These are phyloP conservation scores for Populus davidiana DNA, from an alignment of 345 rosid genomes.

Conservation along the genomic window DNA sequence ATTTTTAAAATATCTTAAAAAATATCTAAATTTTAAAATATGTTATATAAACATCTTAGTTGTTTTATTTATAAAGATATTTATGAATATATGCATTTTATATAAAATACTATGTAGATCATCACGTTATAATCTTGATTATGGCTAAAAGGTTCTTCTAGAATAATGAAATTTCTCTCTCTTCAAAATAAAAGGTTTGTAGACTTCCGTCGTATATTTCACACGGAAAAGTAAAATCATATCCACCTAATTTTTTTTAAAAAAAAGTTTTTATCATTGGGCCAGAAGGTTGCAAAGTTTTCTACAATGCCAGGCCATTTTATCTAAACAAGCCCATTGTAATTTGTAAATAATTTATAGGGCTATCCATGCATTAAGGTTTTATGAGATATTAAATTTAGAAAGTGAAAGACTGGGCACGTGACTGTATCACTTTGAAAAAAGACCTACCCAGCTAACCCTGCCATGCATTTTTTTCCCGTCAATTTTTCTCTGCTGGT, in stretches of 20 bases:
- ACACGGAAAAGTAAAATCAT: not conserved
- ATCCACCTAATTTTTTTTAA: not conserved
- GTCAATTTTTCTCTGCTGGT: not conserved
- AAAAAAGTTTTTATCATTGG: not conserved
- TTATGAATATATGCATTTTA: no score
- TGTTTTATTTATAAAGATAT: no score
- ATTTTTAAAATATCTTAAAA: no score
- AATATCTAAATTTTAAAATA: no score
- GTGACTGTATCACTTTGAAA: not conserved
- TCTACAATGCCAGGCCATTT: no score
- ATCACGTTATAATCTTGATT: not conserved
- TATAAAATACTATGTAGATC: no score
- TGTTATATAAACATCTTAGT: no score
- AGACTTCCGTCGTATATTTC: not conserved
- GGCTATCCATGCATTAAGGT: not conserved
- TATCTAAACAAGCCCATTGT: not conserved
- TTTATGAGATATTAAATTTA: no score
- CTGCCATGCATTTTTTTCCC: not conserved
- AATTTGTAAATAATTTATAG: not conserved
- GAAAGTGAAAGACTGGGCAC: not conserved
- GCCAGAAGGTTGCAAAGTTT: not conserved
- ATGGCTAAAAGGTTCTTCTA: not conserved
- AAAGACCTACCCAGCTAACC: not conserved
- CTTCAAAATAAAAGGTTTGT: not conserved
- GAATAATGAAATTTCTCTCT: not conserved